phyloP scores from a whole-genome alignment of 2,329 filamentous ascomycete species.

The Cladosporium sp. region DNA sequence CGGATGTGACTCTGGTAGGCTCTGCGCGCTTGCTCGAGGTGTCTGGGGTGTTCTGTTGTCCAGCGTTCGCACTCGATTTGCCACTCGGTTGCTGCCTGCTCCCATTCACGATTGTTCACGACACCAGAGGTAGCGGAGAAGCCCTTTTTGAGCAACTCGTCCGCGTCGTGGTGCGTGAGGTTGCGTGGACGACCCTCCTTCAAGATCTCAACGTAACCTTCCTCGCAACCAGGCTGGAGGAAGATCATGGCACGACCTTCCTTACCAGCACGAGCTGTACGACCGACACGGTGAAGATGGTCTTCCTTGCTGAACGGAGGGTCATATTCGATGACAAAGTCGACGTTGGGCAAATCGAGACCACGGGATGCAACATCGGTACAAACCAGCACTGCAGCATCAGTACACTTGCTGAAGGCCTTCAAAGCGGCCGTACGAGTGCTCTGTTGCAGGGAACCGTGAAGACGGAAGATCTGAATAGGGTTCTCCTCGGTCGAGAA shows the following conservation, averaged over 20 bases:
- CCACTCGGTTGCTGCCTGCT: slow-evolving; percentile 66
- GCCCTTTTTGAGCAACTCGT: slow-evolving; percentile 68
- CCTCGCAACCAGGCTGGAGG: slow-evolving; percentile 85
- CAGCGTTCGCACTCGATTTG: slow-evolving; percentile 68
- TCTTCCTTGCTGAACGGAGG: slow-evolving; percentile 91
- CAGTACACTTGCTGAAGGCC: slow-evolving; percentile 72
- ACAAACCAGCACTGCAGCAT: slow-evolving; percentile 82
- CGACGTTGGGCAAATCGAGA: slow-evolving; percentile 91
- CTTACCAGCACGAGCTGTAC: slow-evolving; percentile 89
- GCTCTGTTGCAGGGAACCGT: slow-evolving; percentile 87
- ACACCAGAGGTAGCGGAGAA: slow-evolving; percentile 50
- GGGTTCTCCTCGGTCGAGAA: slow-evolving; percentile 66
- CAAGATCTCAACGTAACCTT: slow-evolving; percentile 81
- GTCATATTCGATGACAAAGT: slow-evolving; percentile 94
- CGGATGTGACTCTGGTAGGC: slow-evolving; percentile 91
- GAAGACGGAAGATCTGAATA: slow-evolving; percentile 81
- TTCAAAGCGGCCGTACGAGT: slow-evolving; percentile 83
- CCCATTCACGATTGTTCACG: slow-evolving; percentile 55
- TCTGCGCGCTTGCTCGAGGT: slow-evolving; percentile 78
- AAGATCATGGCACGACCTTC: slow-evolving; percentile 87
- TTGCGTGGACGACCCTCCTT: slow-evolving; percentile 67
- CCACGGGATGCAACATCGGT: slow-evolving; percentile 96
- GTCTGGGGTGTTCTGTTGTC: slow-evolving; percentile 64
- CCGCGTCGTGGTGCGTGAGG: slow-evolving; percentile 58
- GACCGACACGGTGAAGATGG: slow-evolving; percentile 90